These are phyloP conservation scores for Hysterium pulicare DNA, from an alignment of 2,329 filamentous ascomycete genomes.

Conservation along the genomic window DNA sequence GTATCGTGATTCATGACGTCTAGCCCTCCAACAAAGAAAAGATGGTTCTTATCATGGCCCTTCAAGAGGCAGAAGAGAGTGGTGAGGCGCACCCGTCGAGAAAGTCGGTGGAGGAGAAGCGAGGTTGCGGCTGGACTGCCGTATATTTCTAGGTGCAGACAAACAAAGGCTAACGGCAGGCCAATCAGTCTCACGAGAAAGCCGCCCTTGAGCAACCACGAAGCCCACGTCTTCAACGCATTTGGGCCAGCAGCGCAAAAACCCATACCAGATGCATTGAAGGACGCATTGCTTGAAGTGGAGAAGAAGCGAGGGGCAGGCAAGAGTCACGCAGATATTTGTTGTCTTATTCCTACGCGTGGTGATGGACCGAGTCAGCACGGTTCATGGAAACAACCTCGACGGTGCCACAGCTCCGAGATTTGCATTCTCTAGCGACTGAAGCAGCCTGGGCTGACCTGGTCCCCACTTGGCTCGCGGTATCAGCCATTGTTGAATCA, in stretches of 20 bases:
- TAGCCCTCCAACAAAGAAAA: slow-evolving; percentile 19
- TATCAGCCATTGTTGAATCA: no score
- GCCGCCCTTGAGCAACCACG: slow-evolving; percentile 19
- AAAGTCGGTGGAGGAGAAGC: slow-evolving; percentile 34
- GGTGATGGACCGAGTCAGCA: no score
- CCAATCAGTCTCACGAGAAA: slow-evolving; percentile 24
- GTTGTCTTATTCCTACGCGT: no score
- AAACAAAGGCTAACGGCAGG: slow-evolving; percentile 25
- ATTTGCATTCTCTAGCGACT: no score
- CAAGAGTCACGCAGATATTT: no score
- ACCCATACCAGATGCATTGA: slow-evolving; percentile 29
- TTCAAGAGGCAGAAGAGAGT: slow-evolving; percentile 20
- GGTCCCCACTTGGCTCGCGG: no score
- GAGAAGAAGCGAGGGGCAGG: background rate
- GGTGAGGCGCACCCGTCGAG: slow-evolving; percentile 25
- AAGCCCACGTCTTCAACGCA: slow-evolving; percentile 29
- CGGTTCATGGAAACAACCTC: no score
- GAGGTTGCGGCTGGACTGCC: slow-evolving; percentile 25
- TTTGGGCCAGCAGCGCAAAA: slow-evolving; percentile 23
- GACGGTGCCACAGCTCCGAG: no score
- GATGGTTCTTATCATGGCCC: slow-evolving; percentile 21
- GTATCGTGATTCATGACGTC: slow-evolving; percentile 22
- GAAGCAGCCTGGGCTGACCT: no score
- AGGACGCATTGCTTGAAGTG: slow-evolving; percentile 24
- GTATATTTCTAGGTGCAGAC: slow-evolving; percentile 29